Percentiles rank a stretch among this genome's conserved stretches.
phyloP scores from a whole-genome alignment of 441 rosid species.

The Syzygium syzygioides region DNA sequence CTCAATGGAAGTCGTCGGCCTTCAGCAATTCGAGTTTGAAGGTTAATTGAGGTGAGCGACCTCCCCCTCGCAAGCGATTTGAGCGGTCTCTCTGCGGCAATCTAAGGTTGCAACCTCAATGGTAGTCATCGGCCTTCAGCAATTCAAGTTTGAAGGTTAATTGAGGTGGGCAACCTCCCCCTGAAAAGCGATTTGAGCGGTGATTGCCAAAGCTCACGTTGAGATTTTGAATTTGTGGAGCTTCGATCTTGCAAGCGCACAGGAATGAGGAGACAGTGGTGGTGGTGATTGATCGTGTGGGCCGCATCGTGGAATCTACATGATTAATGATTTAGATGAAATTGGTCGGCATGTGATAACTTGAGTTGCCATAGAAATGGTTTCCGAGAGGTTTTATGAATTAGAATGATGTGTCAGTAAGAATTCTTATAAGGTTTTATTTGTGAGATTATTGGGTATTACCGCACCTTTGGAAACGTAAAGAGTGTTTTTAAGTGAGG shows the following conservation, averaged over 20 bases:
- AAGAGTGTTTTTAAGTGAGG: neutral
- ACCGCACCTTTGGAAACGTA: neutral
- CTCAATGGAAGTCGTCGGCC: too few relatives aligned
- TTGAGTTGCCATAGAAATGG: neutral
- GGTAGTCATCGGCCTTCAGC: neutral
- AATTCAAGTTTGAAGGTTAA: neutral
- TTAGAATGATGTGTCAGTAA: neutral
- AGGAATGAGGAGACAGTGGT: neutral
- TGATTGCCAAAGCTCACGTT: neutral
- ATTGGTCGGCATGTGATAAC: neutral
- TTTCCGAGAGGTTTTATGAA: neutral
- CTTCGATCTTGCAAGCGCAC: neutral
- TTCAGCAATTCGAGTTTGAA: too few relatives aligned
- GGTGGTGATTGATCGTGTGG: neutral
- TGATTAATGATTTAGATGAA: neutral
- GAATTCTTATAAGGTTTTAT: neutral
- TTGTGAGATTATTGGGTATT: neutral
- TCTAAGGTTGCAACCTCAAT: too few relatives aligned
- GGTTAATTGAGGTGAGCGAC: too few relatives aligned
- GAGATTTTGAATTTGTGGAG: neutral
- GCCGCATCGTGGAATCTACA: neutral
- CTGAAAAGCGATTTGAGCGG: too few relatives aligned
- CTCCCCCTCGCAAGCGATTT: too few relatives aligned
- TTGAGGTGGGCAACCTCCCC: neutral
- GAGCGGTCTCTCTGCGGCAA: too few relatives aligned